Evolutionary conservation across 179 eudicot species (phyloP).

Genomic region (Beta lomatogona): DNA sequence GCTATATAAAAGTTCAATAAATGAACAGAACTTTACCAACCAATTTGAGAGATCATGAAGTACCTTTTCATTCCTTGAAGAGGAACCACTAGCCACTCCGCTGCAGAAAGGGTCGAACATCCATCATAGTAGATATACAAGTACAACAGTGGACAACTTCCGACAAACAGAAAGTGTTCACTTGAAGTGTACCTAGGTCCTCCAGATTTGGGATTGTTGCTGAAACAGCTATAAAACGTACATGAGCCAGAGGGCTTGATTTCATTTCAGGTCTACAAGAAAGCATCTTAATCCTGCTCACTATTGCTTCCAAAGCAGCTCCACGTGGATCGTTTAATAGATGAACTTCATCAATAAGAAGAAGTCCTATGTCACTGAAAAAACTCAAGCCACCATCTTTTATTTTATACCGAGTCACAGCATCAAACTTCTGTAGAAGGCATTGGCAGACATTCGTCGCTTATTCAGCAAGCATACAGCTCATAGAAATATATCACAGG

Average conservation of each 20-base stretch:
- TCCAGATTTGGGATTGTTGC: slow-evolving; percentile 94
- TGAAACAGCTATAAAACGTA: slow-evolving; percentile 90
- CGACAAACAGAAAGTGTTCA: slow-evolving; percentile 6
- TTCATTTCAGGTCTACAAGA: slow-evolving; percentile 77
- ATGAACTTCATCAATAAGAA: slow-evolving; percentile 98
- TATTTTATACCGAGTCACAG: slow-evolving; percentile 87
- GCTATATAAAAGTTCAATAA: neutral
- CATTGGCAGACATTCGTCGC: slow-evolving; percentile 10
- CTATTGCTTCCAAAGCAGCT: slow-evolving; percentile 96
- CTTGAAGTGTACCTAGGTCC: slow-evolving; percentile 70
- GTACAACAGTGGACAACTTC: neutral
- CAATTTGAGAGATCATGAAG: neutral
- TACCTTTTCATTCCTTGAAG: slow-evolving; percentile 87
- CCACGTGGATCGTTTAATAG: slow-evolving; percentile 96
- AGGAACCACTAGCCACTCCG: slow-evolving; percentile 97
- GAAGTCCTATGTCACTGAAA: slow-evolving; percentile 93
- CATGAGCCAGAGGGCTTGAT: slow-evolving; percentile 65
- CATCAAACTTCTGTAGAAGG: slow-evolving; percentile 84
- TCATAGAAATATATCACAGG: neutral
- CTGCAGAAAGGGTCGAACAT: slow-evolving; percentile 43
- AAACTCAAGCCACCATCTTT: slow-evolving; percentile 91
- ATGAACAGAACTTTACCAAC: slow-evolving; percentile 3
- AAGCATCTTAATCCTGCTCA: slow-evolving; percentile 93
- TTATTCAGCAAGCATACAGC: slow-evolving; percentile 14
- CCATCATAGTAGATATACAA: too few relatives aligned